These are phyloP conservation scores for Aspergillus sp. DNA, from an alignment of 2,329 filamentous ascomycete genomes.

Conservation along the genomic window DNA sequence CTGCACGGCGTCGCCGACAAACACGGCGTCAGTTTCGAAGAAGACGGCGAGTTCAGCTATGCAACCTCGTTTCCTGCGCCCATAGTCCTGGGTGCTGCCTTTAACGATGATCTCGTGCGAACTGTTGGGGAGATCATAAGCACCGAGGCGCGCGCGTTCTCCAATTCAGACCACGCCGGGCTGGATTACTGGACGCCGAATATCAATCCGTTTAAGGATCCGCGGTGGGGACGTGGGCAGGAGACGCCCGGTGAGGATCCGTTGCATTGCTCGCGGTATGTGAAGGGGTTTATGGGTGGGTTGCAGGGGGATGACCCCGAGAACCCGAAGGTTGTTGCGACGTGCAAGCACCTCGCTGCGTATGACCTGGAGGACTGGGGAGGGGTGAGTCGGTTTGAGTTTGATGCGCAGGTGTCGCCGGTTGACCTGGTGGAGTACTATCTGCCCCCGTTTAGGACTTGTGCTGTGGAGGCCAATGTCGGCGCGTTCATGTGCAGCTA, in stretches of 20 bases:
- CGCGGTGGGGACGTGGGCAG: background rate
- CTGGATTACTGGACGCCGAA: background rate
- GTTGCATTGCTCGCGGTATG: background rate
- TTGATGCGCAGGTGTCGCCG: background rate
- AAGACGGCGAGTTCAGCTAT: background rate
- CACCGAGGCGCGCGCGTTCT: background rate
- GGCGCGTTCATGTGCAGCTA: background rate
- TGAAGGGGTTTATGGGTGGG: background rate
- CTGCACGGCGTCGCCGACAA: background rate
- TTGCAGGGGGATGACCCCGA: background rate
- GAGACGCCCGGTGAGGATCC: background rate
- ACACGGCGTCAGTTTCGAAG: background rate
- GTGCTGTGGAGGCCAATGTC: background rate
- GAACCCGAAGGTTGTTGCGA: background rate
- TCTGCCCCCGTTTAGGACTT: background rate
- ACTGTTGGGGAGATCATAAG: background rate
- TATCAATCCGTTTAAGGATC: background rate
- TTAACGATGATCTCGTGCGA: background rate
- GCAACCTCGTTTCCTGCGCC: background rate
- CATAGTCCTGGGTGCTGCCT: background rate
- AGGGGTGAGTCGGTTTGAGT: background rate
- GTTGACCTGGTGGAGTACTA: background rate
- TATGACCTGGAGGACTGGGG: background rate
- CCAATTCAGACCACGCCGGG: background rate
- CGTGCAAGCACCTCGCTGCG: background rate